A percentile compares a stretch with the other conserved stretches of the same genome.
phyloP scores from a whole-genome alignment of 306 rosid genomes.

The Dalbergia cochinchinensis region DNA sequence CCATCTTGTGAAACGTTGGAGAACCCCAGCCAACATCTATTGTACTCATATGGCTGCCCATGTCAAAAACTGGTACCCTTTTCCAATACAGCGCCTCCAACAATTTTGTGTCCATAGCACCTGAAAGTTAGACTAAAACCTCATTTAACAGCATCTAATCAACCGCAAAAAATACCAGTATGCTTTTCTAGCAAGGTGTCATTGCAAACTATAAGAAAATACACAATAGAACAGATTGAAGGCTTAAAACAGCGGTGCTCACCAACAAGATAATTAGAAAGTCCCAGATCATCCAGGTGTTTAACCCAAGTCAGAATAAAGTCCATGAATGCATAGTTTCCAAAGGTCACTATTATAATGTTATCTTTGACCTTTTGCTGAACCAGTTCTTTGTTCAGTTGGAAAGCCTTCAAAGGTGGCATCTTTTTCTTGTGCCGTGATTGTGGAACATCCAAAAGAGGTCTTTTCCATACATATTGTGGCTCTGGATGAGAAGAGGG shows the following conservation, averaged over 20 bases:
- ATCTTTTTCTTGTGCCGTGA: conserved; percentile 53
- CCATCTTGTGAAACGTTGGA: conserved; percentile 97
- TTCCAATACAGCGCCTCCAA: conserved; percentile 95
- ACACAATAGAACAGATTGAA: not conserved
- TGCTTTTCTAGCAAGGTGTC: conserved; percentile 28
- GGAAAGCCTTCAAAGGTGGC: conserved; percentile 73
- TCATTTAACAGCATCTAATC: conserved; percentile 32
- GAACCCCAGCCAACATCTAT: conserved; percentile 98
- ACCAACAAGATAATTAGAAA: conserved; percentile 94
- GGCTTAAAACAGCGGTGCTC: conserved; percentile 47
- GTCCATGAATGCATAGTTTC: conserved; percentile 98
- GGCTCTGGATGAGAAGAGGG: conserved; percentile 41
- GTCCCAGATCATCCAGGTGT: conserved; percentile 76
- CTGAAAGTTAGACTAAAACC: conserved; percentile 59
- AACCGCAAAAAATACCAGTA: conserved; percentile 21
- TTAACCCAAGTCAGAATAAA: conserved; percentile 92
- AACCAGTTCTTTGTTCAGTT: conserved; percentile 74
- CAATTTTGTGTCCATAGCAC: conserved; percentile 95
- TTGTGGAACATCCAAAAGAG: conserved; percentile 67
- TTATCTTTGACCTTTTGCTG: conserved; percentile 84
- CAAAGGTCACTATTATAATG: conserved; percentile 84
- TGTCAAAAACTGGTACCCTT: conserved; percentile 95
- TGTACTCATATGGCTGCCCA: conserved; percentile 99
- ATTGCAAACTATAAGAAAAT: conserved; percentile 24
- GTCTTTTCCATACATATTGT: conserved; percentile 46